Evolutionary conservation across 495 filamentous ascomycete genomes (phyloP), one percentile per base, ranked within the genome.

Genomic region (Lindgomyces ingoldianus): DNA sequence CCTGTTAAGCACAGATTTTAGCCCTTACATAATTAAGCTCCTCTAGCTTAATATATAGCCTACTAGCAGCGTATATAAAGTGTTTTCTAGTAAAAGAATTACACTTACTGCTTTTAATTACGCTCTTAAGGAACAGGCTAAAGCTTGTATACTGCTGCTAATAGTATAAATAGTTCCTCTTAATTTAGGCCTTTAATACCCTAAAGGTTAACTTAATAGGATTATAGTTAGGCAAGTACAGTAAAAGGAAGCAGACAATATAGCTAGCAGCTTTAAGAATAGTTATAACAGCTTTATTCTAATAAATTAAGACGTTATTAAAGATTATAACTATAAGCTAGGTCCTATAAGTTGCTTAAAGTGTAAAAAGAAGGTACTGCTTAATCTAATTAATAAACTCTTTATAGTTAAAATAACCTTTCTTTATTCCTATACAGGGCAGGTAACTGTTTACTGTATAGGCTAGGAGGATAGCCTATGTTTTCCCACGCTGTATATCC

Each of bases 151-250:
- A 36, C 11, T 36, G 2, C 3, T 12, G 14, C 16, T 25, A 11
- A 12, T 9, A 30, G 9, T 12, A 33, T 1, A 54, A 3, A 19
- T 54, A 54, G 26, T 30, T 58, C 53, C 41, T 8, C 27, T 29
- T 58, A 49, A 64, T 58, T 33, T 39, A 64, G 9, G 36, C 41
- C 42, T 64, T 64, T 19, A 64, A 27, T 10, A 57, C 41, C 0
- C 25, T 14, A 22, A 64, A 64, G 19, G 54, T 69, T 60, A 65
- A 72, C 72, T 75, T 73, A 69, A 69, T 73, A 42, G 44, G 70
- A 65, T 72, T 77, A 50, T 73, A 72, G 55, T 74, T 70, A 44
- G 70, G 69, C 53, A 65, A 47, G n/a, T 47, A 47, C 6, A 22
- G 44, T 47, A 22, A n/a, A 6, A 47, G 44, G 19, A 47, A 47